These are phyloP conservation scores for Candida sithepensis DNA, from an alignment of 805 yeast genomes.

Conservation along the genomic window DNA sequence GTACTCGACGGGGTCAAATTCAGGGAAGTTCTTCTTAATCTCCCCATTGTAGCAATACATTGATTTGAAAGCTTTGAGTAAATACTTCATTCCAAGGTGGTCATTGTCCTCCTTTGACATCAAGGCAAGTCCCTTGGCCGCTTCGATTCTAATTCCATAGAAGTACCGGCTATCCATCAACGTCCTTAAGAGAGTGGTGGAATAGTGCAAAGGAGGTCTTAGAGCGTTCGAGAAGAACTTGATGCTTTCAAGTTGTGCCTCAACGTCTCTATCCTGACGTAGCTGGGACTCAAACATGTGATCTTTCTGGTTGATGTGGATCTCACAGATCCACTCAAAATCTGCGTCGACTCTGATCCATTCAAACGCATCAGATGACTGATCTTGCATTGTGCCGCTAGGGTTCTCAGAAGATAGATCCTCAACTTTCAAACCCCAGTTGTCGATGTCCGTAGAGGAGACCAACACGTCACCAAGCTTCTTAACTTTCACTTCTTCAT, in stretches of 20 bases:
- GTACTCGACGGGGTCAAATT: conserved; percentile 39
- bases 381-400: conserved; percentile 44
- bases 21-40: conserved; percentile 19
- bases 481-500: conserved; percentile 29
- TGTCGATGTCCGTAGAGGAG: conserved; percentile 51
- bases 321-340: conserved; percentile 89
- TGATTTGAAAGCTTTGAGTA: conserved; percentile 63
- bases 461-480: conserved; percentile 78
- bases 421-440: conserved; percentile 64
- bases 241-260: conserved; percentile 87
- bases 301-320: conserved; percentile 83
- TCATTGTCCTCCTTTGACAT: conserved; percentile 57
- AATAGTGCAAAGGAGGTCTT: conserved; percentile 60
- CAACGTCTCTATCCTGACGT: conserved; percentile 93
- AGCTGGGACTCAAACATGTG: conserved; percentile 93
- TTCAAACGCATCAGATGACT: conserved; percentile 76
- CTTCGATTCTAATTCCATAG: conserved; percentile 85
- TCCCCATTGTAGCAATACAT: conserved; percentile 68
- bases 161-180: conserved; percentile 80
- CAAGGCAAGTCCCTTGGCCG: conserved; percentile 74
- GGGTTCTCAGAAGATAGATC: conserved; percentile 54
- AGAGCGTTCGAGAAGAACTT: conserved; percentile 60
- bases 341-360: conserved; percentile 99
- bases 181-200: conserved; percentile 75
- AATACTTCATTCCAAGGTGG: conserved; percentile 71